Conservation (phyloP, 148 eudicot genomes). For the Cornus florida region DNA sequence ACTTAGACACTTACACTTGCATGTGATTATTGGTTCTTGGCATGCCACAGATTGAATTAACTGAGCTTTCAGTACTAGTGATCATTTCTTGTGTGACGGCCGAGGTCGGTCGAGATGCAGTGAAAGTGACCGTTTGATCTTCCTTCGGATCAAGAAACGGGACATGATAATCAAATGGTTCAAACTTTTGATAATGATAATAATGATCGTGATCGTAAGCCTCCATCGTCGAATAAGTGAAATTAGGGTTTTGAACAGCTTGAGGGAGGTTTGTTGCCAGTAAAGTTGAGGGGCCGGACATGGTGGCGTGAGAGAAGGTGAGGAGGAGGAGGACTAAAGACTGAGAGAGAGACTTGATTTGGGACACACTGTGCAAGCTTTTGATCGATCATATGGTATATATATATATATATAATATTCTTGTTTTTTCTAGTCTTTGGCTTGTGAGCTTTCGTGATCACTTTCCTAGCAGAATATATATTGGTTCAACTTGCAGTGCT, state of each 20-base stretch:
- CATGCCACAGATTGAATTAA: neutral
- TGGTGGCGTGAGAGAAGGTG: neutral
- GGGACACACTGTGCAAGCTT: neutral
- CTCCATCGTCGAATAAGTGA: neutral
- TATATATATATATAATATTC: neutral
- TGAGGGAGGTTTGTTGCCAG: neutral
- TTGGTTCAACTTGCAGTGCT: neutral
- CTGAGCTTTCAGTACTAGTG: neutral
- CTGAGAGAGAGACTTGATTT: neutral
- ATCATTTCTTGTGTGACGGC: neutral
- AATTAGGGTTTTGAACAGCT: neutral
- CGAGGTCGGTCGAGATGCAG: neutral
- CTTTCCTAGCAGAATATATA: neutral
- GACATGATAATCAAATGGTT: neutral
- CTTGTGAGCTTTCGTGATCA: conserved; percentile 1
- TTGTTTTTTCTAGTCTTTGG: no score
- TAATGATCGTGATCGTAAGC: neutral
- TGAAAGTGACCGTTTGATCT: neutral
- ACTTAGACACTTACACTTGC: conserved; percentile 3
- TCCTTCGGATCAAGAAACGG: neutral
- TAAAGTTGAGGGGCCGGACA: neutral
- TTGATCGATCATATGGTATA: neutral
- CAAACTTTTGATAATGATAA: neutral
- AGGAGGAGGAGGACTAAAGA: neutral
- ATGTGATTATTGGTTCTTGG: conserved; percentile 8